A percentile compares a stretch with the other conserved stretches of the same genome.
Evolutionary conservation across 1,139 yeast species (phyloP).

Genomic region (Nematodospora anomalae): DNA sequence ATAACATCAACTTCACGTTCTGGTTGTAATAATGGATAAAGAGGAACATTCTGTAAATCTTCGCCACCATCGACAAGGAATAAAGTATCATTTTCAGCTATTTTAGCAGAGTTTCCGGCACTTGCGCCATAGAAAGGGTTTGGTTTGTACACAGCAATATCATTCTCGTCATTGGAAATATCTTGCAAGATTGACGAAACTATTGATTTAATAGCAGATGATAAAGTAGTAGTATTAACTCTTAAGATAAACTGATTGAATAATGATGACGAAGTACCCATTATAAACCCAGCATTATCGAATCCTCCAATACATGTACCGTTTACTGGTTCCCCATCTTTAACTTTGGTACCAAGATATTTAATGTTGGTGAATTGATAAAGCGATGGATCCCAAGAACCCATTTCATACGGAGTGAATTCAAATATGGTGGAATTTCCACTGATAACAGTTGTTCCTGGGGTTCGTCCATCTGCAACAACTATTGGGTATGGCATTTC

Average conservation of each 20-base stretch:
- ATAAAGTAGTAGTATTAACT: constrained; percentile 57
- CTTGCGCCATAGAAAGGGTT: constrained; percentile 53
- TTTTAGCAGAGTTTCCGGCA: constrained; percentile 32
- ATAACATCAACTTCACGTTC: constrained; percentile 42
- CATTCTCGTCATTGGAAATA: constrained; percentile 43
- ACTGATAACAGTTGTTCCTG: constrained; percentile 56
- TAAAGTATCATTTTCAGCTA: constrained; percentile 36
- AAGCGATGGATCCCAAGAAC: constrained; percentile 84
- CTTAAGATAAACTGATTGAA: constrained; percentile 75
- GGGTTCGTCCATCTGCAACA: constrained; percentile 77
- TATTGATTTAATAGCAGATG: constrained; percentile 47
- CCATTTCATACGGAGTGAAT: constrained; percentile 78
- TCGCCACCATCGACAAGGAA: constrained; percentile 48
- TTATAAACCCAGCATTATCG: constrained; percentile 80
- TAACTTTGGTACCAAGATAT: constrained; percentile 70
- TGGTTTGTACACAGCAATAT: constrained; percentile 49
- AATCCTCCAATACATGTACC: constrained; percentile 62
- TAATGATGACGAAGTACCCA: constrained; percentile 81
- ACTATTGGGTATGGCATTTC: constrained; percentile 84
- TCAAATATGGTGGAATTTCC: constrained; percentile 76
- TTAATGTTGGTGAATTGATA: constrained; percentile 65
- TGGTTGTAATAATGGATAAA: constrained; percentile 40
- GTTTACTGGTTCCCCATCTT: constrained; percentile 52
- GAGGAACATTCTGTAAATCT: constrained; percentile 43
- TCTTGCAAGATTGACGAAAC: constrained; percentile 45